Evolutionary conservation across 306 rosid species (phyloP), one percentile per base, ranked within the genome.

Genomic region (Chamaecrista fasciculata): DNA sequence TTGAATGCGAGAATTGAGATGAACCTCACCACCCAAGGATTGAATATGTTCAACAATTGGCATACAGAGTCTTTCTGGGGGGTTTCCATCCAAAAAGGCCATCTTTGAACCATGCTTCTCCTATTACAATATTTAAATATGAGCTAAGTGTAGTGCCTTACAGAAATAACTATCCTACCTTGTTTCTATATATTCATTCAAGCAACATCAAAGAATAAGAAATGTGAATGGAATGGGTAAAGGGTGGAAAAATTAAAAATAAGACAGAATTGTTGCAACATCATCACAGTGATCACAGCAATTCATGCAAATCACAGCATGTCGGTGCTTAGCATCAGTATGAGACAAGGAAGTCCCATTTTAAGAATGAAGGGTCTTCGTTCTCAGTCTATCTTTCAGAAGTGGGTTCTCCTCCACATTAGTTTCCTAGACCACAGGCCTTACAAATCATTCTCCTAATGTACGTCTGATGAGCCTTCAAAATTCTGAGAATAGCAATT

Each of bases 81-180:
- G 98, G 37, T 79, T 88, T 24, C 98, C 98, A 76, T 94, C 98
- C 81, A 94, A 85, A 82, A 94, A 94, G 66, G 98, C 98, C 96
- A 94, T 90, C 83, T 94, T 94, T 65, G 98, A 94, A 67, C 98
- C 98, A 70, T 94, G 96, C 78, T 94, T 94, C 84, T 94, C 98
- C 98, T 94, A 57, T 69, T 67, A 64, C 73, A 70, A 73, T 33
- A 39, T 65, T 76, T 52, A 44, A 68, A 16, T 62, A 47, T 16
- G 23, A 23, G 57, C 20, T 16, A 47, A 34, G 24, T 20, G 16
- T 20, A 60, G 28, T 37, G 67, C 19, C 11, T 5, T 62, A 62
- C 34, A 62, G 34, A 62, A 39, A 39, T 14, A 15, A 39, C 67
- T 39, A 11, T 8, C 28, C 20, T 62, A 33, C 48, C 31, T 28